Evolutionary conservation across 1,284 basidiomycete genomes (phyloP).

Genomic region (Apiotrichum gamsii): DNA sequence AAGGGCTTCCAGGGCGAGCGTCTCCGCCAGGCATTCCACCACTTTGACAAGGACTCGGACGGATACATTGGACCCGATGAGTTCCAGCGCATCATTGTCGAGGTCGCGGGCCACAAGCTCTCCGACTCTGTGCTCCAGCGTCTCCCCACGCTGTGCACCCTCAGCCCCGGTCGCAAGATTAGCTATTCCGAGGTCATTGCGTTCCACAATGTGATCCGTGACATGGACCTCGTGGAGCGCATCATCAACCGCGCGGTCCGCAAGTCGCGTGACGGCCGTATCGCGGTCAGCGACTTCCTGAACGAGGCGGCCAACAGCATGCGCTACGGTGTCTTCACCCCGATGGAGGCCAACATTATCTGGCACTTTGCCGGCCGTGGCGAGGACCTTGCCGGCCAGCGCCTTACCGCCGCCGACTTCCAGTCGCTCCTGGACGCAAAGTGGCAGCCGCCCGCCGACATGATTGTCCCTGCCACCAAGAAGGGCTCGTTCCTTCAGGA

Average conservation of each 20-base stretch:
- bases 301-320: constrained; percentile 53
- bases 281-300: constrained; percentile 52
- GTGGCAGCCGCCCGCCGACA: constrained; percentile 12
- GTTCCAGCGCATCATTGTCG: constrained; percentile 87
- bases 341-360: constrained; percentile 90
- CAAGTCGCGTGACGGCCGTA: constrained; percentile 87
- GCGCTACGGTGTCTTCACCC: constrained; percentile 85
- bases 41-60: constrained; percentile 77
- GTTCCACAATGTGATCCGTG: constrained; percentile 69
- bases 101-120: constrained; percentile 90
- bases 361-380: constrained; percentile 92
- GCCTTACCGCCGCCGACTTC: constrained; percentile 79
- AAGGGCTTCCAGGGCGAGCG: constrained; percentile 94
- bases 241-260: constrained; percentile 56
- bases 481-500: constrained; percentile 19
- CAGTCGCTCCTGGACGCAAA: constrained; percentile 70
- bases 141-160: constrained; percentile 77
- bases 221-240: constrained; percentile 92
- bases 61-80: constrained; percentile 87
- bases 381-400: constrained; percentile 46
- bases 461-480: constrained; percentile 30
- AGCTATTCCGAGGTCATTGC: constrained; percentile 91
- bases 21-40: constrained; percentile 84
- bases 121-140: constrained; percentile 83
- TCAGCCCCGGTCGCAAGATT: constrained; percentile 80